These are phyloP conservation scores for Cryptococcus hybrid DNA, from an alignment of 1,284 basidiomycete species.

Conservation along the genomic window DNA sequence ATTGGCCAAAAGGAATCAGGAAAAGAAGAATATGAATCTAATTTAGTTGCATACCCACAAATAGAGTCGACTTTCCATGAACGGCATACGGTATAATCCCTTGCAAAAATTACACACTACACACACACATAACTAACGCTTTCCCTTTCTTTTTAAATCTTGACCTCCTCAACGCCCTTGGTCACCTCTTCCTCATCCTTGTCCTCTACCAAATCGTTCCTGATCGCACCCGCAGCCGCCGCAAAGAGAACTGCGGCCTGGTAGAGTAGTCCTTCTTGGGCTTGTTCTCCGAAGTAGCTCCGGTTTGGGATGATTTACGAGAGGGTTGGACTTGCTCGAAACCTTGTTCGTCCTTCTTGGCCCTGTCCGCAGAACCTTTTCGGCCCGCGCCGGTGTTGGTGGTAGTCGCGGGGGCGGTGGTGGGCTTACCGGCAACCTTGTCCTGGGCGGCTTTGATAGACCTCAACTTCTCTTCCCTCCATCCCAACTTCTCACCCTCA, in stretches of 20 bases:
- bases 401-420: background rate
- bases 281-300: constrained; percentile 9
- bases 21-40: too few relatives aligned
- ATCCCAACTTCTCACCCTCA: constrained; percentile 7
- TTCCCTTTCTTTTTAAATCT: constrained; percentile 13
- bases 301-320: constrained; percentile 28
- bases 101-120: background rate
- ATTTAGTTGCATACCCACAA: too few relatives aligned
- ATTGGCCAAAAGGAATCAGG: too few relatives aligned
- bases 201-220: constrained; percentile 15
- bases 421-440: constrained; percentile 20
- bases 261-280: constrained; percentile 32
- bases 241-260: constrained; percentile 42
- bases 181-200: constrained; percentile 15
- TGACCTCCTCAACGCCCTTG: constrained; percentile 28
- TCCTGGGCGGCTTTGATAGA: constrained; percentile 34
- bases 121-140: background rate
- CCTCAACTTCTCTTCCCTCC: constrained; percentile 24
- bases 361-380: constrained; percentile 4
- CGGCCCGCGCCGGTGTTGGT: constrained; percentile 9
- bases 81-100: background rate
- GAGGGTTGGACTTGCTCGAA: constrained; percentile 11
- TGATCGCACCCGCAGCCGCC: constrained; percentile 37
- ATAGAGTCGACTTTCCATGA: too few relatives aligned
- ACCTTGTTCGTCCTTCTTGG: constrained; percentile 5